A percentile compares a stretch with the other conserved stretches of the same genome.
Conservation (phyloP, 495 filamentous ascomycete species). For the Platismatia glauca region DNA sequence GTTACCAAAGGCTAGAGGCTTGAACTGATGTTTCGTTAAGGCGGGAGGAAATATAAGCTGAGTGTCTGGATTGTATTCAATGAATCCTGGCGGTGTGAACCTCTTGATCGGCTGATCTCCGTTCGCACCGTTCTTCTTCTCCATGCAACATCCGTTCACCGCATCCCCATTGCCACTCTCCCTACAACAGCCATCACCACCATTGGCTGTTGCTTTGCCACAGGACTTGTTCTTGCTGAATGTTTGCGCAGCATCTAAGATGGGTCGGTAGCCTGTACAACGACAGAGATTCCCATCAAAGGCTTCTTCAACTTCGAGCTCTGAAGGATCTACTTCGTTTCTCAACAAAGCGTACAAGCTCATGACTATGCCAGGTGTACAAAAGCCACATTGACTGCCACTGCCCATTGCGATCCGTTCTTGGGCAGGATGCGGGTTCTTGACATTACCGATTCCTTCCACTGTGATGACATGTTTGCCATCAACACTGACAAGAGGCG, state of each 20-base stretch:
- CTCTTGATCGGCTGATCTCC: conserved; percentile 51
- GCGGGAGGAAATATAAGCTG: conserved; percentile 90
- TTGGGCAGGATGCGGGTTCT: conserved; percentile 81
- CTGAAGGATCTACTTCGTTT: conserved; percentile 58
- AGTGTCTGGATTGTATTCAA: conserved; percentile 84
- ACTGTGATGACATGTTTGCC: conserved; percentile 98
- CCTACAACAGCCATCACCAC: conserved; percentile 48
- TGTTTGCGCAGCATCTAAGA: conserved; percentile 81
- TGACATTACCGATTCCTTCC: conserved; percentile 89
- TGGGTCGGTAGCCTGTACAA: conserved; percentile 91
- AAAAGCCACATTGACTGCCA: conserved; percentile 69
- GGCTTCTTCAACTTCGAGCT: conserved; percentile 75
- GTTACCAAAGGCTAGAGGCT: conserved; percentile 80
- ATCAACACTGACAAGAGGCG: conserved; percentile 83
- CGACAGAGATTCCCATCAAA: conserved; percentile 95
- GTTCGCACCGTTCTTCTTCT: conserved; percentile 32
- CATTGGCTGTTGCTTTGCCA: conserved; percentile 37
- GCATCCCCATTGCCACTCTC: conserved; percentile 35
- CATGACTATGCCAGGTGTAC: conserved; percentile 97
- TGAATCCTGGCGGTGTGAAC: conserved; percentile 78
- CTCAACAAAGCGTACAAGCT: conserved; percentile 75
- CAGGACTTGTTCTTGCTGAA: conserved; percentile 32
- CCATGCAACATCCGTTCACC: conserved; percentile 51
- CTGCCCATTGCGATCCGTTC: conserved; percentile 61
- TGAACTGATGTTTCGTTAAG: conserved; percentile 71